Evolutionary conservation across 768 basidiomycete species (phyloP).

Genomic region (Naganishia antarctica): DNA sequence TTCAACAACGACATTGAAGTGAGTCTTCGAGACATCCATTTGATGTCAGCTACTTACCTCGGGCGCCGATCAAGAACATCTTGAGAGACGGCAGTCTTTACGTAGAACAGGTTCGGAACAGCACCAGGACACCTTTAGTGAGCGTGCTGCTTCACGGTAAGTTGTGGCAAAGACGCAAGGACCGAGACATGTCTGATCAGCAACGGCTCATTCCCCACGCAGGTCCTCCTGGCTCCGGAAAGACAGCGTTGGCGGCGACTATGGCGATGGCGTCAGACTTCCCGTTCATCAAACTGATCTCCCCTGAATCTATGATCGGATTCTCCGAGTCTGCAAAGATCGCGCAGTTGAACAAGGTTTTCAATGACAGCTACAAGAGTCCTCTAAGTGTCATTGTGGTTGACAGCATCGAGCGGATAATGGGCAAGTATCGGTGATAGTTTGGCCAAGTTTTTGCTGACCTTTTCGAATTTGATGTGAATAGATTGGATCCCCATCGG

Average conservation of each 20-base stretch:
- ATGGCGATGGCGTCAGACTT: conserved; percentile 90
- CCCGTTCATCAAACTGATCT: conserved; percentile 96
- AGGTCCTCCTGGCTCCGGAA: conserved; percentile 81
- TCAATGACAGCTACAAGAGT: conserved; percentile 94
- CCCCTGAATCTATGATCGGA: conserved; percentile 95
- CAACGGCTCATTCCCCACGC: background rate
- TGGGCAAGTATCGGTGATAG: too few relatives aligned
- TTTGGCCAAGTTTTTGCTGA: too few relatives aligned
- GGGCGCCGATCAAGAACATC: conserved; percentile 63
- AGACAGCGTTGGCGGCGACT: conserved; percentile 88
- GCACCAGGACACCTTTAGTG: conserved; percentile 84
- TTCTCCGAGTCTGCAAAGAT: conserved; percentile 91
- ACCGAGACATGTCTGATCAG: background rate
- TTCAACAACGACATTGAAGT: conserved; percentile 73
- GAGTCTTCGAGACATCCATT: conserved; percentile 38
- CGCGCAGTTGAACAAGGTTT: conserved; percentile 81
- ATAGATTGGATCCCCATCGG: conserved; percentile 97
- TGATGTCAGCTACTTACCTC: background rate
- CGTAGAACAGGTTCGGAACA: conserved; percentile 88
- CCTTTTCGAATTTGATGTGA: too few relatives aligned
- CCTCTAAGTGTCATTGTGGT: conserved; percentile 92
- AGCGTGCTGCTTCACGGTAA: conserved; percentile 74
- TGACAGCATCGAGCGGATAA: conserved; percentile 84
- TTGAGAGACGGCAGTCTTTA: conserved; percentile 79
- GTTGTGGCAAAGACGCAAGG: conserved; percentile 7